A percentile compares a stretch with the other conserved stretches of the same genome.
Evolutionary conservation across 2,329 filamentous ascomycete genomes (phyloP).

Genomic region (Pseudofabraea citricarpa): DNA sequence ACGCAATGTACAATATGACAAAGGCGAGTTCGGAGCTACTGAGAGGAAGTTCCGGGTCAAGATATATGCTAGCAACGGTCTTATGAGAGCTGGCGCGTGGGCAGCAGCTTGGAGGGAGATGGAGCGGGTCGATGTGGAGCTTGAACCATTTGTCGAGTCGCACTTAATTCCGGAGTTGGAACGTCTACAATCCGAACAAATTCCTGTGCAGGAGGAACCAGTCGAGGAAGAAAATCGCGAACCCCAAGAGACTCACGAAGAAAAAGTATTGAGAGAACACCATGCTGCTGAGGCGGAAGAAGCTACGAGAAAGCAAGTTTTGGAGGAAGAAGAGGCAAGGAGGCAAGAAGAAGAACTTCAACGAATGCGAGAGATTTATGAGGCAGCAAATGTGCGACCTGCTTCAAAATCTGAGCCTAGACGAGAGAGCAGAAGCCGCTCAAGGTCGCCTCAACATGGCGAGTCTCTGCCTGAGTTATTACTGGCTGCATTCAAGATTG

Average conservation of each 20-base stretch:
- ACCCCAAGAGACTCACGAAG: constrained; percentile 50
- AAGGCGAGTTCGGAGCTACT: constrained; percentile 12
- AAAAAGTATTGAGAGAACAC: constrained; percentile 38
- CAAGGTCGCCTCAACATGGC: constrained; percentile 12
- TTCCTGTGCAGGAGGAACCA: constrained; percentile 16
- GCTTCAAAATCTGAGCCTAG: no score
- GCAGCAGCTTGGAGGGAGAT: constrained; percentile 93
- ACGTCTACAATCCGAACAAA: constrained; percentile 30
- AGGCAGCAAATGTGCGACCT: constrained; percentile 27
- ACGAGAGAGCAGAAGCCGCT: constrained; percentile 3
- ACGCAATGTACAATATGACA: constrained; percentile 24
- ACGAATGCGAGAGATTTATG: constrained; percentile 48
- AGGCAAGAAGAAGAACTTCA: constrained; percentile 49
- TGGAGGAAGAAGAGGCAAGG: constrained; percentile 51
- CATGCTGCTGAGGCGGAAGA: constrained; percentile 6
- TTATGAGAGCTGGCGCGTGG: constrained; percentile 92
- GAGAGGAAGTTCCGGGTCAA: constrained; percentile 67
- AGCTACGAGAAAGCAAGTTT: constrained; percentile 7
- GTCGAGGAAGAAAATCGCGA: not conserved
- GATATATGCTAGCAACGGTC: constrained; percentile 89
- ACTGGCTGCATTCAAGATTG: constrained; percentile 46
- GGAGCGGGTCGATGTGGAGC: constrained; percentile 95
- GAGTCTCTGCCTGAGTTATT: constrained; percentile 51
- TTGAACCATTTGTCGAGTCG: constrained; percentile 67
- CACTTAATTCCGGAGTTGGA: constrained; percentile 56